Base-by-base conservation (phyloP, 352 stramenopile genomes). In the Phytophthora citrophthora region DNA sequence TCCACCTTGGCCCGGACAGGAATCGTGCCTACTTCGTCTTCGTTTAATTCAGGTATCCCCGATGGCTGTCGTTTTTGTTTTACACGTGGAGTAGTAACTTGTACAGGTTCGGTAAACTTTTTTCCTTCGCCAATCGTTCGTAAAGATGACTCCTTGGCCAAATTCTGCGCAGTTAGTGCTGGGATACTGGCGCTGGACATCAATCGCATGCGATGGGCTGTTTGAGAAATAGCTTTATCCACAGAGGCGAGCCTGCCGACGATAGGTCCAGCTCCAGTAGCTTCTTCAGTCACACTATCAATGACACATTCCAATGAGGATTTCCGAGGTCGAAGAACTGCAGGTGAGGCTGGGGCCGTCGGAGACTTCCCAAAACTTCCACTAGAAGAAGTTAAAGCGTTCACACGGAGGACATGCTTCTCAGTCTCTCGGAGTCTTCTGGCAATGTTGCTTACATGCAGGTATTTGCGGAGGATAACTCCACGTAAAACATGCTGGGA, bases 341-440 rank as follows among this genome's bases (percentile, higher is more conserved):
- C 11, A 20, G 36, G 4, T 27, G 47, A 27, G 15, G 34, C 6
- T 20, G 31, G 1, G 39, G 13, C 15, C 11, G 39, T 38, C 24
- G 41, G 11, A 5, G 34, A 29, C 6, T 68, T 72, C 16, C 46
- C 32, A 15, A 64, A 51, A 24, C 34, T 67, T 27, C 46, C 46
- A 56, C 31, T 15, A 13, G 29, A 34, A 34, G 29, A 34, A 46
- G 10, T 18, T 18, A 82, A 50, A 10, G 71, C 67, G 0, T 78
- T 77, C 2, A 47, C 69, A 27, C 70, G 72, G 5, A 88, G 54
- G 9, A 72, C 59, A 12, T 86, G 74, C 26, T 85, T 74, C 52
- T 91, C 80, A 0, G 78, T 89, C 38, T 91, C 82, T 40, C 83
- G 88, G 38, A 90, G 68, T 49, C 78, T 88, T 5, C 77, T 77